Percentiles rank a stretch among this genome's conserved stretches.
phyloP scores from a whole-genome alignment of 805 yeast species.

The Ogataea neopini region DNA sequence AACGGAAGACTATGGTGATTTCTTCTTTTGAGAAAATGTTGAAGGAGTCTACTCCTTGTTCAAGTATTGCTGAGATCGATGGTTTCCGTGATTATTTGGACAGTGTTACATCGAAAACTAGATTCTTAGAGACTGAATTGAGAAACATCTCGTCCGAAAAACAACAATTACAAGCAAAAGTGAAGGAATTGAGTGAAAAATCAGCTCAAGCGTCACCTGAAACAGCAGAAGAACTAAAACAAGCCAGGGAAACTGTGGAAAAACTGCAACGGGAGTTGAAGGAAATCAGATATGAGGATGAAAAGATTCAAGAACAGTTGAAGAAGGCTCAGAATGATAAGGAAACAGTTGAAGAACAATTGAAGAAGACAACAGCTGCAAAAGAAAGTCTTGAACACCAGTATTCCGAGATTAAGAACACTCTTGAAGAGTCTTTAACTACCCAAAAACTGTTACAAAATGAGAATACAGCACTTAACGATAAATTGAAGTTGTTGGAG shows the following conservation, averaged over 20 bases:
- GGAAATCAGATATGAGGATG: no score
- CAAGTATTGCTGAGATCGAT: slow-evolving; percentile 71
- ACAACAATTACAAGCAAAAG: neutral
- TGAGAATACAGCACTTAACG: neutral
- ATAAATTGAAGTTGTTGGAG: neutral
- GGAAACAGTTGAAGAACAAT: no score
- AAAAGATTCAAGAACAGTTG: no score
- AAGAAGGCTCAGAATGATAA: no score
- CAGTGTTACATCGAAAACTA: slow-evolving; percentile 59
- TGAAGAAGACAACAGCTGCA: neutral
- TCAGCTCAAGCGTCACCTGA: neutral
- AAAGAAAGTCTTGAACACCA: neutral
- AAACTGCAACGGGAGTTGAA: no score
- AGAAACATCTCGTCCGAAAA: slow-evolving; percentile 41
- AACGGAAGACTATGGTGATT: slow-evolving; percentile 61
- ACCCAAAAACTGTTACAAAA: neutral
- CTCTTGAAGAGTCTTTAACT: neutral
- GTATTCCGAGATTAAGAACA: slow-evolving; percentile 7
- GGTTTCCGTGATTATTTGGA: slow-evolving; percentile 67
- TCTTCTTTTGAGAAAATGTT: slow-evolving; percentile 65
- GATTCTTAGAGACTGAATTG: slow-evolving; percentile 65
- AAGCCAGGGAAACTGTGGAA: neutral
- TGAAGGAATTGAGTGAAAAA: neutral
- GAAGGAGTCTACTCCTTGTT: slow-evolving; percentile 78
- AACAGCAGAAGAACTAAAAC: neutral